Base-by-base conservation (phyloP, 192 early-diverging fungal species). In the Coemansia asiatica region DNA sequence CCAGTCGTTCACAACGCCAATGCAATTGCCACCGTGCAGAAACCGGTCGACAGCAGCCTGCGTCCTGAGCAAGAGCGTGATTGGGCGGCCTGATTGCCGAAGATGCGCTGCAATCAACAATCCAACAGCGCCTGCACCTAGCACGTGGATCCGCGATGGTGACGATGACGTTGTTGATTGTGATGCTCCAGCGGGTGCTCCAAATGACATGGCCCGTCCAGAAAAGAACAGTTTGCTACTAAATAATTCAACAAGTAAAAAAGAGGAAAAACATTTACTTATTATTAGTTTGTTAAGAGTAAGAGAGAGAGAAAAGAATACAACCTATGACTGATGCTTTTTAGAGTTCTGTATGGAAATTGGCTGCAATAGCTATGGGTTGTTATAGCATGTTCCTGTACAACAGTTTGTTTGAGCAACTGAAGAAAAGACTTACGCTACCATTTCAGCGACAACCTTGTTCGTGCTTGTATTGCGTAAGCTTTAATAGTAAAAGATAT, bases 61-160 rank as follows among this genome's bases (percentile, higher is more conserved):
- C 18, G 84, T 75, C 23, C 87, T 83, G 16, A 91, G 75, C 12
- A 90, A 60, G 6, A 91, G 70, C 10, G 84, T 88, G 35, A 88
- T 78, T 31, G 84, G 79, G 15, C 80, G 74, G 1, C 79, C 73
- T 18, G 75, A 63, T n/a, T 74, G 64, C 44, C 83, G 76, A 47
- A 92, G 74, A 44, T 86, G 68, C 15, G 80, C 74, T 9, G 87
- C 89, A 56, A 90, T 70, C 47, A 89, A 75, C 35, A 87, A 79
- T 4, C 90, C 90, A 19, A 90, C 81, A n/a, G 88, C 89, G 4
- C 89, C 88, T 28, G 85, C 84, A 22, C 90, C 90, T 7, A 92
- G 72, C 40, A 92, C 68, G 66, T 92, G 87, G n/a, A 88, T 67
- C 15, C 67, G 73, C n/a, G 67, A 66, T n/a, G 29, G 6, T 8